A percentile compares a stretch with the other conserved stretches of the same genome.
phyloP scores from a whole-genome alignment of 495 filamentous ascomycete genomes.

The Aspergillus steynii region DNA sequence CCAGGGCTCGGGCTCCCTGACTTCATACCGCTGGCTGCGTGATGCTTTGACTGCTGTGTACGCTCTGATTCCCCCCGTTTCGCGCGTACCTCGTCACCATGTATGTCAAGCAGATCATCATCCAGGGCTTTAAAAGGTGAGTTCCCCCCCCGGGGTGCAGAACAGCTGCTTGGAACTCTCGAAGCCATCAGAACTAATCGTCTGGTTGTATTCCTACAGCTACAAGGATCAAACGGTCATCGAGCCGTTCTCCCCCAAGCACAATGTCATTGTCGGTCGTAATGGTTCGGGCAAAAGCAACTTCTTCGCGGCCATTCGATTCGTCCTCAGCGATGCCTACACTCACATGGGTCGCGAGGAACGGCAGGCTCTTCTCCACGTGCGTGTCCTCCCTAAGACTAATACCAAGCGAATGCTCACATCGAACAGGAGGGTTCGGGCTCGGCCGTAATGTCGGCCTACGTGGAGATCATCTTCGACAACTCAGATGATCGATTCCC shows the following conservation, averaged over 20 bases:
- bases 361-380: slow-evolving; percentile 88
- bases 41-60: slow-evolving; percentile 35
- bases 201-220: slow-evolving; percentile 46
- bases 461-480: slow-evolving; percentile 98
- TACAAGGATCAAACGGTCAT: slow-evolving; percentile 99
- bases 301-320: slow-evolving; percentile 99
- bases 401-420: slow-evolving; percentile 22
- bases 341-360: slow-evolving; percentile 95
- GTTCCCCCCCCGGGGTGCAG: slow-evolving; percentile 14
- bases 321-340: slow-evolving; percentile 97
- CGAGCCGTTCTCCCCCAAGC: slow-evolving; percentile 95
- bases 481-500: slow-evolving; percentile 96
- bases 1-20: slow-evolving; percentile 10
- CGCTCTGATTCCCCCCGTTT: slow-evolving; percentile 30
- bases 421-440: slow-evolving; percentile 78
- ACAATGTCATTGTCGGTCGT: slow-evolving; percentile 98
- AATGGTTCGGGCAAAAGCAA: slow-evolving; percentile 99
- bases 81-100: slow-evolving; percentile 56
- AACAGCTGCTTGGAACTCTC: too few species aligned
- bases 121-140: slow-evolving; percentile 99
- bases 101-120: slow-evolving; percentile 99
- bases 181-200: neutral
- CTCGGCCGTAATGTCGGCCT: slow-evolving; percentile 97
- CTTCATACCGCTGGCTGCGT: slow-evolving; percentile 33
- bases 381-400: slow-evolving; percentile 29